Evolutionary conservation across 1,284 basidiomycete genomes (phyloP), one percentile per base, ranked within the genome.

Genomic region (Heterobasidion irregulare): DNA sequence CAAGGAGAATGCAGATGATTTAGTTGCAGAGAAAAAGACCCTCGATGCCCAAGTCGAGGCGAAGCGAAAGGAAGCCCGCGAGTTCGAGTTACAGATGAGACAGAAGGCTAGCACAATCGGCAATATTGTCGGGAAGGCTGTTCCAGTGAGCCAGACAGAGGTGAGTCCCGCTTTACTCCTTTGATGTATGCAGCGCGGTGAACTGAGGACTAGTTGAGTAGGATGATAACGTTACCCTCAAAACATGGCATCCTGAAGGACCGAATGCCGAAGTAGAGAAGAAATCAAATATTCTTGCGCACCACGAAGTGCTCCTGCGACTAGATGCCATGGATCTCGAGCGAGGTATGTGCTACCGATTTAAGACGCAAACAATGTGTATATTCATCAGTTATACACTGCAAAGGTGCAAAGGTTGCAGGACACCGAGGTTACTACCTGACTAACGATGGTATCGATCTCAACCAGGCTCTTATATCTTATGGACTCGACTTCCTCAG

Each of bases 341-440:
- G 69, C 83, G 97, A 69, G 96, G 92, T 89, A 56, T 50, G 71
- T 61, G 10, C 32, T 18, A 35, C 1, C 26, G 6, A 6, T 26
- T 6, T 26, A 26, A 26, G 26, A 26, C 26, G 26, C 26, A 26
- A 26, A n/a, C 32, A 18, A 32, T 10, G 36, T 57, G 36, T 57
- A 26, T 19, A 36, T 15, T n/a, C n/a, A 26, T 32, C 16, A 44
- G 44, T 19, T 18, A 53, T 15, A n/a, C 47, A 18, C 35, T 43
- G 47, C 7, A 5, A 61, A 92, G 90, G 92, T 52, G 80, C 89
- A 53, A 99, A 98, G 75, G 84, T 98, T 56, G 83, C 89, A 13
- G 97, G 96, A 5, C 96, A 99, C 75, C 82, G 96, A 68, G 96
- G 96, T 2, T 99, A 93, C 78, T 99, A 93, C 80, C 79, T 98